phyloP scores from a whole-genome alignment of 768 basidiomycete species.

The Suillus lakei region DNA sequence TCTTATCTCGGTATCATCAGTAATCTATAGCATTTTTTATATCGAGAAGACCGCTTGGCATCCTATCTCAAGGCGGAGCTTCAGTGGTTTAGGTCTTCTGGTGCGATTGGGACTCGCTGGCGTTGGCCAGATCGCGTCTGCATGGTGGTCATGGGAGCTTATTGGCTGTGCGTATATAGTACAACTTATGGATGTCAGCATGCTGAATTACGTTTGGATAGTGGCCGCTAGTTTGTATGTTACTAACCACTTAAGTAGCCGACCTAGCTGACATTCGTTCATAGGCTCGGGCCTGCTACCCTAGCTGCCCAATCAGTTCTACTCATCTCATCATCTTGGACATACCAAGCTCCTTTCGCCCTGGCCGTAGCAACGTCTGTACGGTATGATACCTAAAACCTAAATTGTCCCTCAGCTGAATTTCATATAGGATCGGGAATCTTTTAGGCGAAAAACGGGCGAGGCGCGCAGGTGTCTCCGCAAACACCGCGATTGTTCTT shows the following conservation, averaged over 20 bases:
- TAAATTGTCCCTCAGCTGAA: slow-evolving; percentile 3
- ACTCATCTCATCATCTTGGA: slow-evolving; percentile 72
- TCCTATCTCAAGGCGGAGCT: slow-evolving; percentile 66
- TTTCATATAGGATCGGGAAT: slow-evolving; percentile 72
- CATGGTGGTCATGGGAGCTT: slow-evolving; percentile 99
- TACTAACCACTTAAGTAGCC: not conserved
- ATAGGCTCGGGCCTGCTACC: slow-evolving; percentile 74
- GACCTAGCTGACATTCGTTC: slow-evolving; percentile 18
- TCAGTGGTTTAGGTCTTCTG: slow-evolving; percentile 71
- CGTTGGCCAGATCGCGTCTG: slow-evolving; percentile 81
- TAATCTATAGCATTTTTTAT: slow-evolving; percentile 66
- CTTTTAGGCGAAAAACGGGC: slow-evolving; percentile 82
- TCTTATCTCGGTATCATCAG: slow-evolving; percentile 67
- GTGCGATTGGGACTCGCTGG: slow-evolving; percentile 83
- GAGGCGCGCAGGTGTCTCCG: slow-evolving; percentile 70
- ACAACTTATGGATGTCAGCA: not conserved
- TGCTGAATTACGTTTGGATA: slow-evolving; percentile 22
- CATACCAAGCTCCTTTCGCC: slow-evolving; percentile 85
- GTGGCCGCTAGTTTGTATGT: slow-evolving; percentile 59
- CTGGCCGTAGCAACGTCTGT: slow-evolving; percentile 86
- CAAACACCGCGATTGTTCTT: slow-evolving; percentile 68
- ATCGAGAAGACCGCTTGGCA: slow-evolving; percentile 81
- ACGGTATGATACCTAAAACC: slow-evolving; percentile 50
- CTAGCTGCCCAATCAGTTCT: slow-evolving; percentile 92
- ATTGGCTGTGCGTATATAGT: slow-evolving; percentile 47